Evolutionary conservation across 768 basidiomycete species (phyloP).

Genomic region (Floccularia luteovirens): DNA sequence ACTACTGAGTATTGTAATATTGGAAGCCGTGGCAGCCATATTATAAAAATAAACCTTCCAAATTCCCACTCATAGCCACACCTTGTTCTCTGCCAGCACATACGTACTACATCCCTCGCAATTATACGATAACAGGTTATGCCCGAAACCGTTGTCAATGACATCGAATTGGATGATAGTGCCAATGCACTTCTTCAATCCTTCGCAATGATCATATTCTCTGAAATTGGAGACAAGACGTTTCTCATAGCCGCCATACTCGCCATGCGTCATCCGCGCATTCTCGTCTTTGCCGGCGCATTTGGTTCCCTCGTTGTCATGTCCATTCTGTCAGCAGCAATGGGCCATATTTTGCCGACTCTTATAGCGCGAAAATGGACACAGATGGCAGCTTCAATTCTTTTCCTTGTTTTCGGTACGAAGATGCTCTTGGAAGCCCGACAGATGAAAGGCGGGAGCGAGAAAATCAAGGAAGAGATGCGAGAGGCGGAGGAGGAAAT

Average conservation of each 20-base stretch:
- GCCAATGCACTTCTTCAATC: conserved; percentile 64
- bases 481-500: conserved; percentile 95
- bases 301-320: conserved; percentile 85
- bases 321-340: conserved; percentile 89
- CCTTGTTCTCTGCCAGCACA: no score
- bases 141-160: not conserved
- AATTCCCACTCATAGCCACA: no score
- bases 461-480: conserved; percentile 91
- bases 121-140: no score
- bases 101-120: no score
- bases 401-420: conserved; percentile 87
- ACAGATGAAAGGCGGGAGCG: conserved; percentile 69
- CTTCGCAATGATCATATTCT: conserved; percentile 87
- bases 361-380: conserved; percentile 71
- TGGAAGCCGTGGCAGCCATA: no score
- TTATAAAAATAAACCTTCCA: no score
- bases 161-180: conserved; percentile 14
- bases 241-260: conserved; percentile 80
- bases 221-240: conserved; percentile 96
- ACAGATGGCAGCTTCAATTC: conserved; percentile 62
- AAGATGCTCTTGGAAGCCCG: conserved; percentile 86
- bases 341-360: conserved; percentile 85
- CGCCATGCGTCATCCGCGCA: conserved; percentile 87
- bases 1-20: no score
- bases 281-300: conserved; percentile 83